Conservation (phyloP, 106 monocot species). For the Cymbidium sinense region DNA sequence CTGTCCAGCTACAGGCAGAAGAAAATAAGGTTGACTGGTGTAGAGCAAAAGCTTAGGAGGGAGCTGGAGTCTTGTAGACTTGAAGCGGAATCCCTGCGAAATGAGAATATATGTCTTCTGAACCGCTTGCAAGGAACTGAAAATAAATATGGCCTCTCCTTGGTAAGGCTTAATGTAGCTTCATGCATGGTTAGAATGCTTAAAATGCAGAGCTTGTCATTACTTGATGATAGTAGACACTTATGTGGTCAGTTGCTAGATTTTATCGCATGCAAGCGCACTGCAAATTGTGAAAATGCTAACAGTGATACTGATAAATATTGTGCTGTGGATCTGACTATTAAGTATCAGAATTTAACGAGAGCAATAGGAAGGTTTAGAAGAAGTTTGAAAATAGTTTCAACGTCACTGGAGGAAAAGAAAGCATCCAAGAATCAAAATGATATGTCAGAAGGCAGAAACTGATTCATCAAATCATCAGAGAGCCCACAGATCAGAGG, state of each 20-base stretch:
- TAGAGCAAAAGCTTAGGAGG: constrained; percentile 71
- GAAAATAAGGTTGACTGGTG: constrained; percentile 65
- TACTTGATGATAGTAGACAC: constrained; percentile 47
- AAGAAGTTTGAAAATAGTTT: constrained; percentile 47
- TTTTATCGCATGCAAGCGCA: constrained; percentile 24
- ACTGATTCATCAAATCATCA: constrained; percentile 20
- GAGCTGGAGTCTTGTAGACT: constrained; percentile 61
- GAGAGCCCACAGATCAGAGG: constrained; percentile 21
- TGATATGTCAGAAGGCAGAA: constrained; percentile 11
- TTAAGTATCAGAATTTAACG: constrained; percentile 56
- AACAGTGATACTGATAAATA: constrained; percentile 20
- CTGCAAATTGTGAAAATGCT: constrained; percentile 15
- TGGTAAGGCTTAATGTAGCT: constrained; percentile 57
- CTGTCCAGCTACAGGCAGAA: constrained; percentile 54
- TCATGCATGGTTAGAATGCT: constrained; percentile 32
- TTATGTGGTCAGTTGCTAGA: constrained; percentile 44
- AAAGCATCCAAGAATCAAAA: constrained; percentile 1
- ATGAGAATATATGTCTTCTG: constrained; percentile 54
- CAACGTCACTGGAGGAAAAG: constrained; percentile 36
- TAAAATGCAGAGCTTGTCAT: constrained; percentile 49
- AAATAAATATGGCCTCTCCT: constrained; percentile 22
- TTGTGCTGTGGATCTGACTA: constrained; percentile 34
- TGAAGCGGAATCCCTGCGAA: constrained; percentile 60
- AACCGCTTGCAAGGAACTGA: constrained; percentile 36
- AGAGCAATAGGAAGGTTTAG: constrained; percentile 49